phyloP scores from a whole-genome alignment of 768 basidiomycete species.

The Trametes maxima region DNA sequence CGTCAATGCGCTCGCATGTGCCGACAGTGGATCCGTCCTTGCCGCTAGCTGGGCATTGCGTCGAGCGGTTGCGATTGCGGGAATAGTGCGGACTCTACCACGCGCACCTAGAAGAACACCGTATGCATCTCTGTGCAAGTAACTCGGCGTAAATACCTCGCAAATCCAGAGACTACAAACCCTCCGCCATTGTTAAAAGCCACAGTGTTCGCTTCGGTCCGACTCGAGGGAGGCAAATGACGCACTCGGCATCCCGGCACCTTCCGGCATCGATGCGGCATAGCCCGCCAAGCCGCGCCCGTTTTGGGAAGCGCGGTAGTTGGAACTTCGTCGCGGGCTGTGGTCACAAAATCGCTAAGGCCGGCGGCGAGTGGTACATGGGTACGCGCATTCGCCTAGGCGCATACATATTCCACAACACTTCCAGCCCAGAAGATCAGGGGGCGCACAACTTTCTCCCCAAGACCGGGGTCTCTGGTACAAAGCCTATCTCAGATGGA shows the following conservation, averaged over 20 bases:
- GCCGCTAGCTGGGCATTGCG: too few relatives aligned
- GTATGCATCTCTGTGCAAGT: too few relatives aligned
- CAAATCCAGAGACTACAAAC: too few relatives aligned
- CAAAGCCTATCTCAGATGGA: constrained; percentile 14
- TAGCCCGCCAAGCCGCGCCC: background rate
- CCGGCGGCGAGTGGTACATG: background rate
- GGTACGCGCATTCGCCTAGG: background rate
- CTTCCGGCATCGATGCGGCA: background rate
- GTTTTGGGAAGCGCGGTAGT: background rate
- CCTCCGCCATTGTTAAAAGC: too few relatives aligned
- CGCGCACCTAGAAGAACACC: too few relatives aligned
- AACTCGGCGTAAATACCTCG: too few relatives aligned
- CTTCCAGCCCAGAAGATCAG: background rate
- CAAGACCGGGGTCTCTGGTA: constrained; percentile 7
- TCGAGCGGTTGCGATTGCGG: too few relatives aligned
- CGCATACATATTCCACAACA: constrained; percentile 11
- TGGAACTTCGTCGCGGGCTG: background rate
- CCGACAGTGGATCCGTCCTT: background rate
- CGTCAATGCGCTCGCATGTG: background rate
- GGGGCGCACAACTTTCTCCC: background rate
- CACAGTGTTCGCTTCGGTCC: background rate
- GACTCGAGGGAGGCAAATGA: background rate
- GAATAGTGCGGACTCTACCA: too few relatives aligned
- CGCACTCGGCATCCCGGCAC: constrained; percentile 8
- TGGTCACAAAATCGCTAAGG: background rate